Percentiles rank a stretch among this genome's conserved stretches.
Evolutionary conservation across 2,329 filamentous ascomycete species (phyloP).

Genomic region (Nothomitra cinnamomea): DNA sequence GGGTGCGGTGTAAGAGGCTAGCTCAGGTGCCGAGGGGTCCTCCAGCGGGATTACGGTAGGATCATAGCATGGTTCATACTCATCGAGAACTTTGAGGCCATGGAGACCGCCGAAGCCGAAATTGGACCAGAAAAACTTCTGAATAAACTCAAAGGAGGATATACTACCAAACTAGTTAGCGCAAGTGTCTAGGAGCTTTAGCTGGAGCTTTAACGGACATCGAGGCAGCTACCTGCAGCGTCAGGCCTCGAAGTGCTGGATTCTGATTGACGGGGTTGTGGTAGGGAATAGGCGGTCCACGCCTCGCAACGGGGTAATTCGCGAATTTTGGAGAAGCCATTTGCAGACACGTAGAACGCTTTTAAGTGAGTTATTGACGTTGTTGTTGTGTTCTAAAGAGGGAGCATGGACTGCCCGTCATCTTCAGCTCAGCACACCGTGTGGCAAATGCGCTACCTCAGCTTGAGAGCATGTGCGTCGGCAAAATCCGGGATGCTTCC

Average conservation of each 20-base stretch:
- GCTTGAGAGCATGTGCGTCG: too few relatives aligned
- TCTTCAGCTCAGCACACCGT: too few relatives aligned
- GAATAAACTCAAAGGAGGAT: constrained; percentile 40
- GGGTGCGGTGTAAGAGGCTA: constrained; percentile 10
- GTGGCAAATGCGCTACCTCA: too few relatives aligned
- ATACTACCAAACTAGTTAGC: constrained; percentile 25
- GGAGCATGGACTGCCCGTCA: too few relatives aligned
- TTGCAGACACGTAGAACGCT: too few relatives aligned
- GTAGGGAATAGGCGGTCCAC: constrained; percentile 26
- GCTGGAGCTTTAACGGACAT: constrained; percentile 30
- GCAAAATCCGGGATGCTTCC: too few relatives aligned
- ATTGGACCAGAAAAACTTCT: constrained; percentile 52
- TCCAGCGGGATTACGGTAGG: constrained; percentile 36
- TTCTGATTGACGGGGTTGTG: constrained; percentile 40
- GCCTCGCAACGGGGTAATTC: constrained; percentile 15
- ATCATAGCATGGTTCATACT: constrained; percentile 36
- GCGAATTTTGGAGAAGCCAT: constrained; percentile 10
- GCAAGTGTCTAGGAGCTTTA: neutral
- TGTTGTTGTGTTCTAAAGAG: too few relatives aligned
- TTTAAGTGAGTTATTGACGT: too few relatives aligned
- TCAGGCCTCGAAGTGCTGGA: constrained; percentile 49
- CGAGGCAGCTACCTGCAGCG: constrained; percentile 43
- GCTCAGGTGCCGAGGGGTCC: constrained; percentile 10
- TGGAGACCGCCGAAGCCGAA: constrained; percentile 46
- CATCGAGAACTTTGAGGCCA: constrained; percentile 34